A percentile compares a stretch with the other conserved stretches of the same genome.
phyloP scores from a whole-genome alignment of 140 eudicot species.

The Stevia rebaudiana region DNA sequence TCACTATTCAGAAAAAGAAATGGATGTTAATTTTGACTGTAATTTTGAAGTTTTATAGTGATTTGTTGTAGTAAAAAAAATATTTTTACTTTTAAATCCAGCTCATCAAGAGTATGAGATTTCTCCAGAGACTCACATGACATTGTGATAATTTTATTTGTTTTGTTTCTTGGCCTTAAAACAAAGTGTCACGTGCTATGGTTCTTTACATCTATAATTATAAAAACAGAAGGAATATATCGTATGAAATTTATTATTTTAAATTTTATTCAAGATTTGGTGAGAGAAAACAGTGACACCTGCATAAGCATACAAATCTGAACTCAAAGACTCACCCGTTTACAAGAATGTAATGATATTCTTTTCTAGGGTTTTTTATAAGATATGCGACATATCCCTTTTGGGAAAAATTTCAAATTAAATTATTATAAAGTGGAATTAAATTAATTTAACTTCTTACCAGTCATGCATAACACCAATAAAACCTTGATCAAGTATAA shows the following conservation, averaged over 20 bases:
- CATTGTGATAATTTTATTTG: constrained; percentile 19
- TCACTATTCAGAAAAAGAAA: background rate
- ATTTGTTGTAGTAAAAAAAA: background rate
- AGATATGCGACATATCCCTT: background rate
- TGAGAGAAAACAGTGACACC: constrained; percentile 4
- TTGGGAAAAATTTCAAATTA: background rate
- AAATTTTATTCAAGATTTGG: background rate
- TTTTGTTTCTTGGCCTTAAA: constrained; percentile 22
- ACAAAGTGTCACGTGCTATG: constrained; percentile 22
- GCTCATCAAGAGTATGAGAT: constrained; percentile 22
- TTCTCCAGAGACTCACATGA: constrained; percentile 28
- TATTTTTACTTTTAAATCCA: constrained; percentile 14
- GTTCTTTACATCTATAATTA: constrained; percentile 24
- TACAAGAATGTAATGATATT: background rate
- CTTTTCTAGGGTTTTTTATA: background rate
- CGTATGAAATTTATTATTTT: background rate
- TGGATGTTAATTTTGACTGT: background rate
- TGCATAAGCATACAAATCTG: background rate
- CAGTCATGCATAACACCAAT: constrained; percentile 88
- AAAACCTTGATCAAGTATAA: constrained; percentile 84
- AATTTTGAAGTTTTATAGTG: background rate
- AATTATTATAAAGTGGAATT: background rate
- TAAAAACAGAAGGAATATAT: constrained; percentile 15
- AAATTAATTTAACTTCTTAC: constrained; percentile 30
- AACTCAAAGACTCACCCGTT: background rate